A percentile compares a stretch with the other conserved stretches of the same genome.
phyloP scores from a whole-genome alignment of 2,329 filamentous ascomycete species.

The Fusarium sp. region DNA sequence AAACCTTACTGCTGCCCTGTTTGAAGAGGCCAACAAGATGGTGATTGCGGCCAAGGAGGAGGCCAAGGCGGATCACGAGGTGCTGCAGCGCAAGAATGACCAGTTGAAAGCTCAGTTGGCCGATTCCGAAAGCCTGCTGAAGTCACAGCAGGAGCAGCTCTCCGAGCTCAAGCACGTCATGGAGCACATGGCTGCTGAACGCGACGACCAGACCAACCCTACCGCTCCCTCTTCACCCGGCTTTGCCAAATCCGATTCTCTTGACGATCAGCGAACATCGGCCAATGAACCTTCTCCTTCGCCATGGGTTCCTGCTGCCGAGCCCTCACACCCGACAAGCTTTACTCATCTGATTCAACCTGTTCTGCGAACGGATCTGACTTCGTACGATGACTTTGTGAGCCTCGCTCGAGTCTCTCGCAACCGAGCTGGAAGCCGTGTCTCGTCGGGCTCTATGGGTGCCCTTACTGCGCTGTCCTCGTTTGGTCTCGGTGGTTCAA shows the following conservation, averaged over 20 bases:
- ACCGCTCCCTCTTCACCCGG: slow-evolving; percentile 87
- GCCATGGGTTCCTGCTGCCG: slow-evolving; percentile 49
- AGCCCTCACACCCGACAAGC: slow-evolving; percentile 70
- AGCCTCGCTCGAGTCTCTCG: slow-evolving; percentile 78
- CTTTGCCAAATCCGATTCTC: slow-evolving; percentile 74
- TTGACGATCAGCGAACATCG: slow-evolving; percentile 56
- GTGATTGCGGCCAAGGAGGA: slow-evolving; percentile 89
- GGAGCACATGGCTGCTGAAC: slow-evolving; percentile 83
- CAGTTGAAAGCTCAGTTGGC: slow-evolving; percentile 86
- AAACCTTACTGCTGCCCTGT: slow-evolving; percentile 89
- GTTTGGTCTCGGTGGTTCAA: slow-evolving; percentile 59
- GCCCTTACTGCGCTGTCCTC: slow-evolving; percentile 58
- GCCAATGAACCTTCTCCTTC: slow-evolving; percentile 50
- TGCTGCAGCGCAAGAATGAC: slow-evolving; percentile 85
- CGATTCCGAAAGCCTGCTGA: slow-evolving; percentile 87
- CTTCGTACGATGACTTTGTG: slow-evolving; percentile 86
- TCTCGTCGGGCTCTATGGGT: slow-evolving; percentile 76
- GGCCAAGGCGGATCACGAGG: slow-evolving; percentile 85
- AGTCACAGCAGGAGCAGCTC: slow-evolving; percentile 93
- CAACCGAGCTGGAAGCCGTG: slow-evolving; percentile 70
- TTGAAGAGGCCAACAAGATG: slow-evolving; percentile 99
- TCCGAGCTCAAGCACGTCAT: slow-evolving; percentile 91
- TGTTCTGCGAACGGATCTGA: slow-evolving; percentile 83
- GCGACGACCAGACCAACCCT: slow-evolving; percentile 77
- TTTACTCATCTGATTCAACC: slow-evolving; percentile 87